Evolutionary conservation across 2,329 filamentous ascomycete species (phyloP).

Genomic region (Fusarium nodosum): DNA sequence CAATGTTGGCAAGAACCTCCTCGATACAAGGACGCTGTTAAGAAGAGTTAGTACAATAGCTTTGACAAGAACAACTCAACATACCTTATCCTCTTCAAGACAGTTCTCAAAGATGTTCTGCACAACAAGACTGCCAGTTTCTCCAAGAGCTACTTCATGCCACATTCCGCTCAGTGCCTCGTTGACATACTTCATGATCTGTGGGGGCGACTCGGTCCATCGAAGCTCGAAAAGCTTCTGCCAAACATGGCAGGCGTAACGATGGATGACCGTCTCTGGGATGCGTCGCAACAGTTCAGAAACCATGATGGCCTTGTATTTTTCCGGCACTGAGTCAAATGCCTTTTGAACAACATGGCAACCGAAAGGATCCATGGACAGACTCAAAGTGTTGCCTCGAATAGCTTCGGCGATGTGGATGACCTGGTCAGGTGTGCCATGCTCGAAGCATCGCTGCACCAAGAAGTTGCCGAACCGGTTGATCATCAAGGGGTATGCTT

Average conservation of each 20-base stretch:
- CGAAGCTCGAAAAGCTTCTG: slow-evolving; percentile 98
- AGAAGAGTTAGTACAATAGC: slow-evolving; percentile 32
- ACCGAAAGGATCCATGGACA: slow-evolving; percentile 99
- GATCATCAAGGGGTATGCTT: slow-evolving; percentile 96
- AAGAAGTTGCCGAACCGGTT: slow-evolving; percentile 99
- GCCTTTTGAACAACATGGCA: slow-evolving; percentile 99
- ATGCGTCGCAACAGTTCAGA: slow-evolving; percentile 95
- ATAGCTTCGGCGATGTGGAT: slow-evolving; percentile 95
- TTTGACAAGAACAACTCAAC: slow-evolving; percentile 29
- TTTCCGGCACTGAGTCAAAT: slow-evolving; percentile 96
- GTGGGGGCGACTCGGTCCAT: slow-evolving; percentile 93
- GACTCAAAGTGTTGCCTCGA: slow-evolving; percentile 89
- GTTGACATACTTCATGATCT: slow-evolving; percentile 99
- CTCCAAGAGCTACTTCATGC: slow-evolving; percentile 96
- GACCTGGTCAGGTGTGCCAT: slow-evolving; percentile 94
- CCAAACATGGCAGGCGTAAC: slow-evolving; percentile 99
- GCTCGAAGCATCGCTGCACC: slow-evolving; percentile 98
- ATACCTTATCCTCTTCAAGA: slow-evolving; percentile 96
- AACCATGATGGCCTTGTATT: slow-evolving; percentile 99
- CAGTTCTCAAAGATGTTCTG: slow-evolving; percentile 99
- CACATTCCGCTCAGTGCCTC: slow-evolving; percentile 96
- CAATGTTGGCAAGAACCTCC: slow-evolving; percentile 93
- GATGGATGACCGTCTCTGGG: slow-evolving; percentile 97
- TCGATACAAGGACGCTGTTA: slow-evolving; percentile 94
- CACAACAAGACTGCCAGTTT: slow-evolving; percentile 97